Conservation (phyloP, 164 flowering plant species). For the Stephania japonica region DNA sequence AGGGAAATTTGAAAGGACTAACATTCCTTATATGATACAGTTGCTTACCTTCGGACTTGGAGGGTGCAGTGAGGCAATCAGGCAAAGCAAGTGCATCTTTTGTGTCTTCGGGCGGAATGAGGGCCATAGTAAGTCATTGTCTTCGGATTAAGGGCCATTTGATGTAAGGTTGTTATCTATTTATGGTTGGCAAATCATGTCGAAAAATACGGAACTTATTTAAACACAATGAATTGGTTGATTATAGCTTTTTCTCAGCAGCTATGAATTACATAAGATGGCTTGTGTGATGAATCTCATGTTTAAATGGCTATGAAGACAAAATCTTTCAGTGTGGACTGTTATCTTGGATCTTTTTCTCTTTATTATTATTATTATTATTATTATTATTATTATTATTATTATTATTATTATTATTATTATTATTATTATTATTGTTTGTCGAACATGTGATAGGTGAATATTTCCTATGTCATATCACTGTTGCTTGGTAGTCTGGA, state of each 20-base stretch:
- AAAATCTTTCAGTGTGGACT: not conserved
- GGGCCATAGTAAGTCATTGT: constrained; percentile 77
- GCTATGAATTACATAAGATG: not conserved
- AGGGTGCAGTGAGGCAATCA: constrained; percentile 89
- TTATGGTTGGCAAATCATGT: not conserved
- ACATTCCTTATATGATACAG: constrained; percentile 54
- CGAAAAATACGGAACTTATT: not conserved
- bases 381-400: too few relatives aligned
- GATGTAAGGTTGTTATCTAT: not conserved
- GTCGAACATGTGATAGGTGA: not conserved
- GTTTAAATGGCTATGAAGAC: not conserved
- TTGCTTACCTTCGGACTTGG: constrained; percentile 93
- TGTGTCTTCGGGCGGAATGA: constrained; percentile 76
- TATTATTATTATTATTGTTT: not conserved
- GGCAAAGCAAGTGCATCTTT: constrained; percentile 69
- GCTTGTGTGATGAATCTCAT: not conserved
- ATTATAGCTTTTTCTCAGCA: not conserved
- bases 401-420: too few relatives aligned
- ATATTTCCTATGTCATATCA: not conserved
- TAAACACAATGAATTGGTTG: not conserved
- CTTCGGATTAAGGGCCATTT: not conserved
- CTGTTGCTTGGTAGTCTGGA: not conserved
- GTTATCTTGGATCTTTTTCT: not conserved
- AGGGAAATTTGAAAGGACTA: not conserved
- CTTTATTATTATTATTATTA: not conserved